Evolutionary conservation across 805 yeast species (phyloP), one percentile per base, ranked within the genome.

Genomic region (Pichia insulana): DNA sequence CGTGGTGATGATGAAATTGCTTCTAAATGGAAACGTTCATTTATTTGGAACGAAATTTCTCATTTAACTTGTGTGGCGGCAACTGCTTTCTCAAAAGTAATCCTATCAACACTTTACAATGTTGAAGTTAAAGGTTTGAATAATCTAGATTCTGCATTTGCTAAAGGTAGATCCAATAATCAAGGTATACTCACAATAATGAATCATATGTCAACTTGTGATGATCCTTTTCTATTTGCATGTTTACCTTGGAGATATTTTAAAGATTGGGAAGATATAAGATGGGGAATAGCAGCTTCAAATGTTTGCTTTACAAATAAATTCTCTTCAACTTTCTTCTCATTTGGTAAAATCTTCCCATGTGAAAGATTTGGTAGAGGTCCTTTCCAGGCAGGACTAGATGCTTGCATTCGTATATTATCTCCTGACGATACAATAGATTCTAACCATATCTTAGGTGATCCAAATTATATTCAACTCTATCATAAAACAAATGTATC

Each of bases 251-350:
- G 80, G 74, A 69, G 76, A 31, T 75, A 74, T 51, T 83, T 76
- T 51, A 61, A 66, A 12, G 74, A 77, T 43, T 64, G 83, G 15
- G 83, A 78, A 48, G 72, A 75, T 41, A 76, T 87, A 41, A 71
- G 98, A 54, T 90, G 97, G 97, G 89, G 96, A 5, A 68, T 92
- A 42, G 98, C 95, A 0, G 98, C 98, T 10, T 76, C 81, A 39
- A 89, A 92, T 58, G 76, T 90, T 32, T 90, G 97, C 58, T 90
- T 92, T 62, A 73, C 77, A 19, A 74, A 67, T 46, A 62, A 61
- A 20, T 52, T 69, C 3, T 58, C 73, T 2, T 61, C 78, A 8
- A 69, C 56, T 17, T 89, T 87, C 57, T 90, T 90, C 67, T 77
- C 88, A 20, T 62, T 87, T 46, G 98, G 98, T 2, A 89, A 89